These are phyloP conservation scores for Delonix regia DNA, from an alignment of 306 rosid genomes.

Conservation along the genomic window DNA sequence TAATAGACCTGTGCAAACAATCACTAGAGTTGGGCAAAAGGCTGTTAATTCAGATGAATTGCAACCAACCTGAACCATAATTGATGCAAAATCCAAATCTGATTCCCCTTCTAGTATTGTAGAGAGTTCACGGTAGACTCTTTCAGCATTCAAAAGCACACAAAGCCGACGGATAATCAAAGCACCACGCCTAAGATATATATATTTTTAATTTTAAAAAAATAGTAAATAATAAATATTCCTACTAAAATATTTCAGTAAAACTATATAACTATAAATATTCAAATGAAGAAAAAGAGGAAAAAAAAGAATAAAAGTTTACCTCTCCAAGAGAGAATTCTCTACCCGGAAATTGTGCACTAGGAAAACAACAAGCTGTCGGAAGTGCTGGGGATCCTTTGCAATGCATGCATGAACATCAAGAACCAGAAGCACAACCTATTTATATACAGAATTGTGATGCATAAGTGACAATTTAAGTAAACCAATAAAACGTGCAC, in stretches of 20 bases:
- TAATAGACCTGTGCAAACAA: constrained; percentile 2
- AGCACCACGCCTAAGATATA: constrained; percentile 82
- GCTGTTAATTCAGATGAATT: constrained; percentile 30
- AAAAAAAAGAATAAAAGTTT: constrained; percentile 41
- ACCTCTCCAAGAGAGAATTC: constrained; percentile 92
- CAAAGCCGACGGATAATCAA: constrained; percentile 91
- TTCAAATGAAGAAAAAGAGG: neutral
- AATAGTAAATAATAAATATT: constrained; percentile 24
- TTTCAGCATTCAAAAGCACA: constrained; percentile 93
- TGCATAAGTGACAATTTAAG: constrained; percentile 21
- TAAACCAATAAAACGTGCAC: neutral
- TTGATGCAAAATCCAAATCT: constrained; percentile 85
- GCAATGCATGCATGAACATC: constrained; percentile 97
- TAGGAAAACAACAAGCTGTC: constrained; percentile 80
- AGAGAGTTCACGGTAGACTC: constrained; percentile 91
- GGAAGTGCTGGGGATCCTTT: constrained; percentile 80
- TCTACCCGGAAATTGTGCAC: constrained; percentile 78
- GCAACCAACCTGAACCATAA: constrained; percentile 89
- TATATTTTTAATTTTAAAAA: neutral
- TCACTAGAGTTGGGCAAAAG: constrained; percentile 8
- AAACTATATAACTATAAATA: constrained; percentile 11
- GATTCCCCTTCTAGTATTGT: constrained; percentile 84
- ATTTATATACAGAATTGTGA: constrained; percentile 28
- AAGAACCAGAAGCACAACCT: constrained; percentile 98
- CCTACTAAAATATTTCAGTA: constrained; percentile 17